phyloP scores from a whole-genome alignment of 306 rosid species.

The Trichosanthes truncata region DNA sequence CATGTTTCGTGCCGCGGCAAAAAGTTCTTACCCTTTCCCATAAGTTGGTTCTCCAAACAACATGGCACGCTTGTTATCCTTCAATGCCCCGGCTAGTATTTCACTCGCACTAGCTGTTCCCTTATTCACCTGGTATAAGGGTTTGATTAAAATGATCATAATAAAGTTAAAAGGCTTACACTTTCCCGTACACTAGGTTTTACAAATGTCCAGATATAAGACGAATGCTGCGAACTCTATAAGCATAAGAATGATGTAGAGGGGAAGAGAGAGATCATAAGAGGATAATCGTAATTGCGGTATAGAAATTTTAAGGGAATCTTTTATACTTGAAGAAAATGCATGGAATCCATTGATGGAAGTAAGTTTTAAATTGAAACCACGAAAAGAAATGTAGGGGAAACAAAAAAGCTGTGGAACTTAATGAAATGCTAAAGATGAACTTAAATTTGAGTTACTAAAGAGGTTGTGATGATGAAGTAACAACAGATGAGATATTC shows the following conservation, averaged over 20 bases:
- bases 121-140: conserved; percentile 65
- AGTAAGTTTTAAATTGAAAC: neutral
- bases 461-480: neutral
- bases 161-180: neutral
- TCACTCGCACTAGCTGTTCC: conserved; percentile 99
- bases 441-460: neutral
- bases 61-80: conserved; percentile 86
- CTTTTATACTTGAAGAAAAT: neutral
- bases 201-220: neutral
- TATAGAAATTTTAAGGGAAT: neutral
- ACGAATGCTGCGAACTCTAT: neutral
- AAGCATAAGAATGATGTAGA: neutral
- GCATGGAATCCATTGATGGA: neutral
- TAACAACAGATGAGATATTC: neutral
- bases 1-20: conserved; percentile 9
- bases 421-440: neutral
- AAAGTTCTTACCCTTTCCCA: conserved; percentile 75
- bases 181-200: neutral
- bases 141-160: neutral
- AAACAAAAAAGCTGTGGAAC: too few species aligned
- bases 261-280: neutral
- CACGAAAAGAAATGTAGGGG: neutral
- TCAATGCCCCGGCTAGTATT: conserved; percentile 92
- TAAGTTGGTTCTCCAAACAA: conserved; percentile 90
- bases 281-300: neutral